phyloP scores from a whole-genome alignment of 768 basidiomycete genomes.

The Jaapia argillacea region DNA sequence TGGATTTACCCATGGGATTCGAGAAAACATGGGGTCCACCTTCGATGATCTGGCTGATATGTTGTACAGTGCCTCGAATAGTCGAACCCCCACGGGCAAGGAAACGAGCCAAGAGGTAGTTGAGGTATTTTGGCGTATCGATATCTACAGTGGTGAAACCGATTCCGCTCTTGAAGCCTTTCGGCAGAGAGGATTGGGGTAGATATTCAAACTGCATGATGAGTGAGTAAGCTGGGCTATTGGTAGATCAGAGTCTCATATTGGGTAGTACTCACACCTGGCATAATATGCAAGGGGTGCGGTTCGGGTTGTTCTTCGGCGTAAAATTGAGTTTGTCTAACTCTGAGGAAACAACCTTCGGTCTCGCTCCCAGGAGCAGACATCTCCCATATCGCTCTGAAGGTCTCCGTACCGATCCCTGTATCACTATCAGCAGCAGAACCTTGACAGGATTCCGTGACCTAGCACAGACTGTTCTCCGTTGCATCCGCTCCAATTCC shows the following conservation, averaged over 20 bases:
- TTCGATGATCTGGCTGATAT: conserved; percentile 61
- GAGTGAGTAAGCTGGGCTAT: not conserved
- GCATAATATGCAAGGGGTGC: conserved; percentile 22
- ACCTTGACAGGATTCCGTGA: not conserved
- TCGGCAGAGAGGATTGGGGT: conserved; percentile 28
- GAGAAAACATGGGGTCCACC: conserved; percentile 30
- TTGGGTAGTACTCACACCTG: conserved; percentile 17
- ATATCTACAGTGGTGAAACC: conserved; percentile 63
- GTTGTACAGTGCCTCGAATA: conserved; percentile 51
- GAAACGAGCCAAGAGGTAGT: conserved; percentile 54
- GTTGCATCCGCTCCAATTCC: conserved; percentile 37
- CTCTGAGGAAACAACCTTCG: conserved; percentile 54
- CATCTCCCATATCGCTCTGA: conserved; percentile 65
- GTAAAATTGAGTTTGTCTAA: conserved; percentile 55
- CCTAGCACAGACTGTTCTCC: conserved; percentile 42
- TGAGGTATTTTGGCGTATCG: conserved; percentile 51
- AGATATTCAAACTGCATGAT: conserved; percentile 29
- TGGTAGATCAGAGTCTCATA: not conserved
- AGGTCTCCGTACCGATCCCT: conserved; percentile 68
- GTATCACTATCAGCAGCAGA: not conserved
- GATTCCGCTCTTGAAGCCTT: conserved; percentile 35
- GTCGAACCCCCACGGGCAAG: conserved; percentile 48
- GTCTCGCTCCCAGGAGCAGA: conserved; percentile 47
- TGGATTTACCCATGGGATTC: conserved; percentile 5
- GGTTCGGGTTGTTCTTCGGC: conserved; percentile 27